A percentile compares a stretch with the other conserved stretches of the same genome.
Conservation (phyloP, 306 rosid species). For the Castanea crenata region DNA sequence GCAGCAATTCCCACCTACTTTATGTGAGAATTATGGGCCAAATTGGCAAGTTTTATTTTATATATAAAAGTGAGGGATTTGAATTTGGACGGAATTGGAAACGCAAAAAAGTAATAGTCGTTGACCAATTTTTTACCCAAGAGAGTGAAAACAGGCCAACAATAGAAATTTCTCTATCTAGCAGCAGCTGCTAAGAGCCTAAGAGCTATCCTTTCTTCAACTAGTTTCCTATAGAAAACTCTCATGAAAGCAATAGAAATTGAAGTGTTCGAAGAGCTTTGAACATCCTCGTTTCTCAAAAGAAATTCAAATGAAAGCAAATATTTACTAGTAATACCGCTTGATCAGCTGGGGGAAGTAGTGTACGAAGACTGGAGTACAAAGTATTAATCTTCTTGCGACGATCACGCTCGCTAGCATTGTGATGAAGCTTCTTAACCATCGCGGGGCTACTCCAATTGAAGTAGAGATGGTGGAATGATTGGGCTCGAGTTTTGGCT, state of each 20-base stretch:
- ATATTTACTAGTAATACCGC: conserved; percentile 23
- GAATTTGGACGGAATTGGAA: no score
- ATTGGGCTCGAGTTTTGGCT: background rate
- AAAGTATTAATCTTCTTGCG: conserved; percentile 70
- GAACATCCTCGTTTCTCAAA: no score
- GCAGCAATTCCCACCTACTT: no score
- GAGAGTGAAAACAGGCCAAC: background rate
- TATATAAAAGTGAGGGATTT: no score
- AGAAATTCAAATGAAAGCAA: background rate
- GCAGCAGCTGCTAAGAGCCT: background rate
- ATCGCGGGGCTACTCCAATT: background rate
- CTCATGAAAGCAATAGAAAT: no score
- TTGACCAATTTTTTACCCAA: no score
- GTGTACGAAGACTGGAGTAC: conserved; percentile 60
- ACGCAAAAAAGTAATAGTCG: no score
- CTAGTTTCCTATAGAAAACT: background rate
- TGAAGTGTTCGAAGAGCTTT: no score
- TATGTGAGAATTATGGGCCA: no score
- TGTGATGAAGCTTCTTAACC: conserved; percentile 70
- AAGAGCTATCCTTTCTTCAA: background rate
- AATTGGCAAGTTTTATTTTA: no score
- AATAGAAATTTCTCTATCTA: background rate
- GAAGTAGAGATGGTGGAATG: background rate
- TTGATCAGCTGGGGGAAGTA: conserved; percentile 59
- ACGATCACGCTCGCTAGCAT: conserved; percentile 80